These are phyloP conservation scores for Amauroascus niger DNA, from an alignment of 2,329 filamentous ascomycete genomes.

Conservation along the genomic window DNA sequence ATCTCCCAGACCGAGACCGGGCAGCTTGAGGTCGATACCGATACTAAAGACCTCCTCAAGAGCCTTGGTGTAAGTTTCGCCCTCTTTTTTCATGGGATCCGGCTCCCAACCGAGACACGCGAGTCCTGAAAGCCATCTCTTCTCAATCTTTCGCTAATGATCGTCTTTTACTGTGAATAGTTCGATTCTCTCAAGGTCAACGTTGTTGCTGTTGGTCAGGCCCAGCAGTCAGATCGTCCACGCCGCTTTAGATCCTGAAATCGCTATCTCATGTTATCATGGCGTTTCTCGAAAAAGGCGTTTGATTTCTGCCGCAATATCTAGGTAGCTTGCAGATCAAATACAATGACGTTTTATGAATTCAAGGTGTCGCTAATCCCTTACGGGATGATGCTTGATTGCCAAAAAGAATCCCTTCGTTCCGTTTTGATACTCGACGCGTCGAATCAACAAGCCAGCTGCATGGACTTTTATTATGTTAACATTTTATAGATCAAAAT, in stretches of 20 bases:
- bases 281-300: conserved; percentile 7
- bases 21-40: conserved; percentile 86
- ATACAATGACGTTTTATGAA: conserved; percentile 25
- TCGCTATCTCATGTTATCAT: conserved; percentile 2
- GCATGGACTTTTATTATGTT: too few relatives aligned
- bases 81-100: neutral
- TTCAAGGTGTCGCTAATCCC: conserved; percentile 88
- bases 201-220: conserved; percentile 80
- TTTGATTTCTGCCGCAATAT: neutral
- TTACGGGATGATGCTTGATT: conserved; percentile 77
- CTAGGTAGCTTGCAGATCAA: conserved; percentile 13
- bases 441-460: neutral
- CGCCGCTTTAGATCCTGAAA: conserved; percentile 59
- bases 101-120: neutral
- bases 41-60: conserved; percentile 99
- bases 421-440: neutral
- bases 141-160: neutral
- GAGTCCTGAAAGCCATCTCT: neutral
- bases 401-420: conserved; percentile 49
- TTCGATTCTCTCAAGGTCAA: conserved; percentile 98
- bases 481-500: too few relatives aligned
- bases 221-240: conserved; percentile 72
- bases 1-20: conserved; percentile 90
- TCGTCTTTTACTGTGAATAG: conserved; percentile 38
- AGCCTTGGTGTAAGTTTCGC: conserved; percentile 77